Conservation (phyloP, 176 grass and related monocot genomes). For the Raddia distichophylla region DNA sequence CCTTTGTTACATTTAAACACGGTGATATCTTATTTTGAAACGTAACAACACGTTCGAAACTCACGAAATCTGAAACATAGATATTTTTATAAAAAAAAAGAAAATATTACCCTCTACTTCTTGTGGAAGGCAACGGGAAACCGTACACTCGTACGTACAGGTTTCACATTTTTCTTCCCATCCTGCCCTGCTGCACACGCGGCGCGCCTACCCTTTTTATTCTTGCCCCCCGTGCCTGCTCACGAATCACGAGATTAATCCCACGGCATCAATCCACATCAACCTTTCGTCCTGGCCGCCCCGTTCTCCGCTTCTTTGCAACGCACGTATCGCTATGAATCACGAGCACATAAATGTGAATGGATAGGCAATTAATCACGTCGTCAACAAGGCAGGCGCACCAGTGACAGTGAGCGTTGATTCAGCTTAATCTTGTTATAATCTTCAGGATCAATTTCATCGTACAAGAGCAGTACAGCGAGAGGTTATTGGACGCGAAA, state of each 20-base stretch:
- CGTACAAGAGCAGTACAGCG: no score
- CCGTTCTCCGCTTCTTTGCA: background rate
- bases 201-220: background rate
- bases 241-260: slow-evolving; percentile 26
- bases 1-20: no score
- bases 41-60: no score
- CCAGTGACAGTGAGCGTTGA: background rate
- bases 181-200: background rate
- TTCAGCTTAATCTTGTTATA: background rate
- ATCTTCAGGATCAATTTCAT: background rate
- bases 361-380: background rate
- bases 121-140: background rate
- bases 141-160: background rate
- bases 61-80: no score
- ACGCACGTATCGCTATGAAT: background rate
- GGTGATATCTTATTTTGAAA: no score
- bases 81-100: no score
- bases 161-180: background rate
- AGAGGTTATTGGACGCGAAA: background rate
- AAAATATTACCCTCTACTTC: no score
- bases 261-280: background rate
- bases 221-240: background rate
- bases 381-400: background rate
- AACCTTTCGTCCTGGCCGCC: background rate
- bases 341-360: background rate